Evolutionary conservation across 768 basidiomycete species (phyloP), one percentile per base, ranked within the genome.

Genomic region (Tubosaeta brunneosetosa): DNA sequence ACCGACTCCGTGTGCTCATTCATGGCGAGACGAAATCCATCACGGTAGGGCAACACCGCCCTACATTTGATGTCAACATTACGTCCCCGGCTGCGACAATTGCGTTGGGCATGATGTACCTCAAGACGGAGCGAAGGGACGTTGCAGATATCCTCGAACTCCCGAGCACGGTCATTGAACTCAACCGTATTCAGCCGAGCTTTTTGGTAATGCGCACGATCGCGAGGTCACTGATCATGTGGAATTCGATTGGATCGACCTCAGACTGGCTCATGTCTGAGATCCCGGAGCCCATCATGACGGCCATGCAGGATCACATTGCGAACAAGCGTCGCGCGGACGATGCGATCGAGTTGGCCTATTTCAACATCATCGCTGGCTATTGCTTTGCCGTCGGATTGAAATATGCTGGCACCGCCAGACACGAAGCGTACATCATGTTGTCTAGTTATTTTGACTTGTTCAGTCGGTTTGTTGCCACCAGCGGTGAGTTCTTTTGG

Each of bases 401-500:
- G 54, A 97, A 95, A 67, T 97, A 84, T 61, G 95, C 95, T 4
- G 95, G 97, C 6, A 95, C 93, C 1, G 94, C 94, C 0, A 78
- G 88, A 17, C 88, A 93, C 53, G 86, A 93, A 58, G 95, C 94
- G 2, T 92, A 97, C 64, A 73, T 80, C 42, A 78, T 91, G 66
- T 78, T 97, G 49, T 85, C 94, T 54, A 77, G 80, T 51, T 86
- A 88, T 69, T 90, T 87, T 58, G 93, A 95, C 62, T 71, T 82
- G 27, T 88, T 93, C 62, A 87, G 83, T 44, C 77, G 85, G 27
- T 71, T 85, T 55, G 83, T 85, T 0, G 85, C 84, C 58, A 75
- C 81, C 10, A 83, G 78, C 56, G 81, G 91, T 91, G 53, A 59
- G 85, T 65, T 10, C 26, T 13, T 36, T 19, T 22, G 22, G 26